A percentile compares a stretch with the other conserved stretches of the same genome.
These are phyloP conservation scores for Xylariomycetidae sp. DNA, from an alignment of 2,329 filamentous ascomycete species.

Conservation along the genomic window DNA sequence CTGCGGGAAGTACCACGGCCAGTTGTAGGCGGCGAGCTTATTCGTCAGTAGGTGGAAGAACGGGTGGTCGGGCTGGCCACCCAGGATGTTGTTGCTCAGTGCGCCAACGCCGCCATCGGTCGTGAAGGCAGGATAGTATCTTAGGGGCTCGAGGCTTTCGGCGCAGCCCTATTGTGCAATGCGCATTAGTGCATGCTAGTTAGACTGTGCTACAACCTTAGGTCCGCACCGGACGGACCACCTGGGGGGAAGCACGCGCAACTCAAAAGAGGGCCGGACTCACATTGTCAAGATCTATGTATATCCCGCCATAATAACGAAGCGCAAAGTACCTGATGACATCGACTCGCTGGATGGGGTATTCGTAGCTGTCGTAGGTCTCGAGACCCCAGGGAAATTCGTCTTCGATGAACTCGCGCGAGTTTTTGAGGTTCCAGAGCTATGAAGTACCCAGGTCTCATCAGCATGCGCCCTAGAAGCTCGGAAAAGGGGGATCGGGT, in stretches of 20 bases:
- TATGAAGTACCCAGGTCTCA: too few relatives aligned
- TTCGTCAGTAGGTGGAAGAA: slow-evolving; percentile 67
- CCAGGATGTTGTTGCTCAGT: slow-evolving; percentile 63
- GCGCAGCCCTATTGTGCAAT: slow-evolving; percentile 53
- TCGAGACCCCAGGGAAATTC: slow-evolving; percentile 76
- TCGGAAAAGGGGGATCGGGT: too few relatives aligned
- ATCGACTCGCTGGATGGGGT: slow-evolving; percentile 74
- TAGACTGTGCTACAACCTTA: too few relatives aligned
- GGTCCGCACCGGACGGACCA: too few relatives aligned
- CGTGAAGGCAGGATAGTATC: slow-evolving; percentile 62
- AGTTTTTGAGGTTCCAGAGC: slow-evolving; percentile 72
- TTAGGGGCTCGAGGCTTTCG: slow-evolving; percentile 59
- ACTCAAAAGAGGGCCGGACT: too few relatives aligned
- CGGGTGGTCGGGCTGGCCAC: slow-evolving; percentile 60
- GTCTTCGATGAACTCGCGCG: slow-evolving; percentile 64
- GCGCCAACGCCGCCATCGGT: slow-evolving; percentile 39
- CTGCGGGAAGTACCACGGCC: slow-evolving; percentile 65
- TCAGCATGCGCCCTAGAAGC: too few relatives aligned
- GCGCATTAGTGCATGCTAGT: too few relatives aligned
- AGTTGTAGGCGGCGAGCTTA: slow-evolving; percentile 58
- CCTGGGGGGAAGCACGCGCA: too few relatives aligned
- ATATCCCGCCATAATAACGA: slow-evolving; percentile 72
- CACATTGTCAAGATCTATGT: slow-evolving; percentile 66
- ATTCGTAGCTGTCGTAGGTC: slow-evolving; percentile 69
- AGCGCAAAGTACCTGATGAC: slow-evolving; percentile 77